Conservation (phyloP, 1,139 yeast species). For the Hemisphaericaspora lyxosophila region DNA sequence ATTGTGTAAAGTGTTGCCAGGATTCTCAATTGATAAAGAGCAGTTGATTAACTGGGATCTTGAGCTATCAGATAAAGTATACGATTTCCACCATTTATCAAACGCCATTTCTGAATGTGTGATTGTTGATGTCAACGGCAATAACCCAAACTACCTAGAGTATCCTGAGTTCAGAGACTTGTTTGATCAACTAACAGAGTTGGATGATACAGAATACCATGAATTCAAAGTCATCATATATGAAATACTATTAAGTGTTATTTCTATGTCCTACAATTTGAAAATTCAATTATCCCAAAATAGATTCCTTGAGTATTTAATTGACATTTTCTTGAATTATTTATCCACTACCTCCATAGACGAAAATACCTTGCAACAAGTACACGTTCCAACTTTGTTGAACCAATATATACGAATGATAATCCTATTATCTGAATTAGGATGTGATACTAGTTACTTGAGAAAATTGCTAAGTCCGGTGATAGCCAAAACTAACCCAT, state of each 20-base stretch:
- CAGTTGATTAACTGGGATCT: constrained; percentile 38
- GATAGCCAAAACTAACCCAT: constrained; percentile 11
- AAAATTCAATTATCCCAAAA: constrained; percentile 23
- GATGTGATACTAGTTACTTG: constrained; percentile 29
- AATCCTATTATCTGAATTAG: constrained; percentile 33
- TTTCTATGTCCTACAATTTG: constrained; percentile 25
- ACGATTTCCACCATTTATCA: constrained; percentile 20
- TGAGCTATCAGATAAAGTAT: constrained; percentile 28
- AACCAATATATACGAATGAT: constrained; percentile 26
- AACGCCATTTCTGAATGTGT: constrained; percentile 22
- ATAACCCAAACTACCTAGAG: constrained; percentile 2
- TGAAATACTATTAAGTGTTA: constrained; percentile 27
- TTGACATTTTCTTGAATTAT: constrained; percentile 19
- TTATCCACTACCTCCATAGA: background rate
- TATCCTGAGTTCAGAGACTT: constrained; percentile 13
- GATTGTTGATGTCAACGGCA: constrained; percentile 8
- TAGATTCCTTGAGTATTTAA: constrained; percentile 22
- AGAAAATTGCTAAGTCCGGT: constrained; percentile 22
- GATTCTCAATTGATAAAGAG: constrained; percentile 27
- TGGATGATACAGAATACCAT: constrained; percentile 25
- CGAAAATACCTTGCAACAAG: constrained; percentile 2
- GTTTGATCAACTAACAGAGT: constrained; percentile 16
- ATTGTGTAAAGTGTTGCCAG: constrained; percentile 26
- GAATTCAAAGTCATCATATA: constrained; percentile 34
- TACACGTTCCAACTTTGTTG: constrained; percentile 15